Base-by-base conservation (phyloP, 2,329 filamentous ascomycete genomes). In the Talaromyces sp. region DNA sequence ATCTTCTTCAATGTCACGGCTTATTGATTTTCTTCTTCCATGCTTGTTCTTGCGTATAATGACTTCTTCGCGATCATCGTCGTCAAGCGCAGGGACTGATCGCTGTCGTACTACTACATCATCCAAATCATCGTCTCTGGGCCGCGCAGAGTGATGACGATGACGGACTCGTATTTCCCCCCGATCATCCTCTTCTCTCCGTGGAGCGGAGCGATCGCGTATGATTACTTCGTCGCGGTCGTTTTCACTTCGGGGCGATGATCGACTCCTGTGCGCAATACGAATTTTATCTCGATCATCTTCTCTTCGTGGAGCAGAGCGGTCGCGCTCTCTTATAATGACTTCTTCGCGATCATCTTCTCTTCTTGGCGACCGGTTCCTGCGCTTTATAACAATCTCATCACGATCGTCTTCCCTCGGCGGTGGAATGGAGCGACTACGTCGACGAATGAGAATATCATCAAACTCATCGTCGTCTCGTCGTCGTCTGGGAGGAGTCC, bases 371-470 rank as follows among this genome's bases (percentile, higher is more conserved):
- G 38, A 38, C 2, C 59, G 64, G 11, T 31, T 38, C 3, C 22
- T 43, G 29, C 51, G 61, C 36, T 61, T 63, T 15, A 65, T 47
- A 13, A 40, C 11, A 31, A 64, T 31, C 10, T 67, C 65, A 27
- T 67, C 61, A 17, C 34, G 56, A n/a, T 54, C 38, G 5, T 64
- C 54, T 27, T 67, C 56, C 17, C 34, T 59, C 3, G 27, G 15
- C 7, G 58, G 61, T 34, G 36, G 56, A 31, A 67, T 47, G 27
- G 65, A 67, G n/a, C 58, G 65, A 53, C 63, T 58, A 13, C 61
- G 62, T 15, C 62, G 64, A 53, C 67, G 56, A 62, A 64, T 45
- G 31, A 59, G 17, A 34, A 61, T 36, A 45, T 67, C 66, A 3
- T 65, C 64, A 43, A 43, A 31, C 5, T 65, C 64, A 36, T 62